These are phyloP conservation scores for Peziza echinospora DNA, from an alignment of 495 filamentous ascomycete genomes.

Conservation along the genomic window DNA sequence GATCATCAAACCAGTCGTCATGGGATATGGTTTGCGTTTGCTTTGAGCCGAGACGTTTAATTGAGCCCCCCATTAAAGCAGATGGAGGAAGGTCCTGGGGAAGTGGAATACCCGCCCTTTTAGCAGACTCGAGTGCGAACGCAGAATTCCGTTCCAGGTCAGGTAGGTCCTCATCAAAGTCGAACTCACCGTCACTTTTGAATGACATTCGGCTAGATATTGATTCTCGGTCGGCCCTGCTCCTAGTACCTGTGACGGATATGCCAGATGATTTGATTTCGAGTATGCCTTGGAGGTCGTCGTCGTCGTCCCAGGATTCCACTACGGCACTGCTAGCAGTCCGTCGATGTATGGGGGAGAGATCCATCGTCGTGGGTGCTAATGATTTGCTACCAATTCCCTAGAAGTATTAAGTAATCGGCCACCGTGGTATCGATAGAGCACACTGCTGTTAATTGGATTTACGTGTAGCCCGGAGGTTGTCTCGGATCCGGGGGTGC, in stretches of 20 bases:
- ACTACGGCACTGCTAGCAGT: not conserved
- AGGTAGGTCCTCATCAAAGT: conserved; percentile 14
- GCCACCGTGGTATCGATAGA: not conserved
- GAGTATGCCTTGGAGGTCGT: conserved; percentile 18
- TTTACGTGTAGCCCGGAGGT: not conserved
- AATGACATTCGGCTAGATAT: conserved; percentile 20
- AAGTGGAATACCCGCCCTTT: conserved; percentile 76
- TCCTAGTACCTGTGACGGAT: conserved; percentile 14
- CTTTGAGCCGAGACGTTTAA: conserved; percentile 70
- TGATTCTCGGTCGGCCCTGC: conserved; percentile 17
- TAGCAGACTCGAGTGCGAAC: conserved; percentile 59
- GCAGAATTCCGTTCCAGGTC: not conserved
- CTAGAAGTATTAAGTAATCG: not conserved
- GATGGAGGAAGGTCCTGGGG: conserved; percentile 76
- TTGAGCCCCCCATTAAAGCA: conserved; percentile 82
- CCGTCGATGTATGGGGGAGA: not conserved
- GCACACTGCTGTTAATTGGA: not conserved
- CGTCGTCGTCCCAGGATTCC: conserved; percentile 21
- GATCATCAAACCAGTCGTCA: conserved; percentile 84
- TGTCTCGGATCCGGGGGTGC: not conserved
- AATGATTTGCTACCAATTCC: not conserved
- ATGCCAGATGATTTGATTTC: conserved; percentile 9
- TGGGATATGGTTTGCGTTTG: conserved; percentile 48
- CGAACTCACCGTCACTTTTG: conserved; percentile 15
- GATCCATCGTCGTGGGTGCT: not conserved